These are phyloP conservation scores for Aspergillus bombycis DNA, from an alignment of 2,329 filamentous ascomycete genomes.

Conservation along the genomic window DNA sequence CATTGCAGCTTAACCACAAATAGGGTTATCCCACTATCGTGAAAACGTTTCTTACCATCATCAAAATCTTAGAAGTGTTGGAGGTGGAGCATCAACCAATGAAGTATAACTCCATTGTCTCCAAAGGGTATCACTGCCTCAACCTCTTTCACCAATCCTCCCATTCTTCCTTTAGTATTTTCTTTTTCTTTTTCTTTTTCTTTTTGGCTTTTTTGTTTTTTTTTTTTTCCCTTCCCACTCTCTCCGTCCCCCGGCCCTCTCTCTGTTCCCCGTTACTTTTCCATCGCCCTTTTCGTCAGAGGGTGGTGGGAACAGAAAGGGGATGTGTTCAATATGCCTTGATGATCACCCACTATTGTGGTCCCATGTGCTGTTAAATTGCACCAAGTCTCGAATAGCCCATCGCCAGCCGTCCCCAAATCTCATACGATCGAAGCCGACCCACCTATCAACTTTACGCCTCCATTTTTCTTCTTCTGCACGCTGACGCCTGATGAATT, in stretches of 20 bases:
- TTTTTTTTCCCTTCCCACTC: neutral
- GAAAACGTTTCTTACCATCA: conserved; percentile 6
- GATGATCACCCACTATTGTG: conserved; percentile 7
- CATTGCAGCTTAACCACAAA: neutral
- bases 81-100: neutral
- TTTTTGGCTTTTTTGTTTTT: neutral
- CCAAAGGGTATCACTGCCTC: conserved; percentile 2
- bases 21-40: neutral
- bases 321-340: neutral
- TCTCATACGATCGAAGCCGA: conserved; percentile 57
- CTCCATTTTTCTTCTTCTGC: conserved; percentile 93
- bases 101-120: neutral
- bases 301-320: neutral
- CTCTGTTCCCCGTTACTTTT: neutral
- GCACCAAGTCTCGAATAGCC: conserved; percentile 62
- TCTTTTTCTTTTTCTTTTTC: neutral
- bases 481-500: conserved; percentile 84
- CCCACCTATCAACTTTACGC: conserved; percentile 85
- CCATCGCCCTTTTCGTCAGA: neutral
- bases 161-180: neutral
- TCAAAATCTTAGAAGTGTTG: neutral
- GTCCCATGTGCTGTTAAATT: conserved; percentile 27
- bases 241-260: neutral
- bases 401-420: conserved; percentile 70
- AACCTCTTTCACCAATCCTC: neutral